These are phyloP conservation scores for Balansia obtecta DNA, from an alignment of 2,329 filamentous ascomycete genomes.

Conservation along the genomic window DNA sequence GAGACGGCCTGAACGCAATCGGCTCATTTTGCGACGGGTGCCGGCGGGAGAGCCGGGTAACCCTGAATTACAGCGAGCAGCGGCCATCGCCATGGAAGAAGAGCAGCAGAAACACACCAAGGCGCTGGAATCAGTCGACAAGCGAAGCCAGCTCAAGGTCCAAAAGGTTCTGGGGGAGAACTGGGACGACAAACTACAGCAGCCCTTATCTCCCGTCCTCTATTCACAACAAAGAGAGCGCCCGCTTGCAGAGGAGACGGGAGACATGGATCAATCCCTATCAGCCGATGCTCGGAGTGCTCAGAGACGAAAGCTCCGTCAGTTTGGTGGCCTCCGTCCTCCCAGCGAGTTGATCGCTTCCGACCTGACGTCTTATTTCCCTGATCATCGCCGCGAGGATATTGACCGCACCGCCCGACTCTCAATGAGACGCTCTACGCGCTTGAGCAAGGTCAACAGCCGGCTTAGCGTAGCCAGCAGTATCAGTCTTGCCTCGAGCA, in stretches of 20 bases:
- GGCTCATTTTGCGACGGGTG: constrained; percentile 85
- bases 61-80: constrained; percentile 75
- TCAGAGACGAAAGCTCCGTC: constrained; percentile 46
- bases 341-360: constrained; percentile 96
- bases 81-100: constrained; percentile 82
- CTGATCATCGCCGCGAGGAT: constrained; percentile 83
- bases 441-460: constrained; percentile 84
- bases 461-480: constrained; percentile 90
- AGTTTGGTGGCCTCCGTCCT: constrained; percentile 83
- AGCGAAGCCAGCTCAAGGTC: constrained; percentile 74
- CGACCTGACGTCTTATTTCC: constrained; percentile 93
- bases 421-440: constrained; percentile 79
- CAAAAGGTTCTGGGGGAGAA: constrained; percentile 81
- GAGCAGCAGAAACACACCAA: constrained; percentile 59
- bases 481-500: constrained; percentile 80
- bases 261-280: constrained; percentile 44
- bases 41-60: constrained; percentile 80
- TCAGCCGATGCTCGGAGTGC: constrained; percentile 34
- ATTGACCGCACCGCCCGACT: constrained; percentile 92
- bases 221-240: constrained; percentile 58
- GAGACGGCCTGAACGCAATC: constrained; percentile 73
- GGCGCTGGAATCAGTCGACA: constrained; percentile 51
- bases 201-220: constrained; percentile 74
- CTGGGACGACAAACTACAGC: constrained; percentile 67
- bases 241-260: constrained; percentile 41